phyloP scores from a whole-genome alignment of 2,329 filamentous ascomycete genomes.

The Claviceps sp. region DNA sequence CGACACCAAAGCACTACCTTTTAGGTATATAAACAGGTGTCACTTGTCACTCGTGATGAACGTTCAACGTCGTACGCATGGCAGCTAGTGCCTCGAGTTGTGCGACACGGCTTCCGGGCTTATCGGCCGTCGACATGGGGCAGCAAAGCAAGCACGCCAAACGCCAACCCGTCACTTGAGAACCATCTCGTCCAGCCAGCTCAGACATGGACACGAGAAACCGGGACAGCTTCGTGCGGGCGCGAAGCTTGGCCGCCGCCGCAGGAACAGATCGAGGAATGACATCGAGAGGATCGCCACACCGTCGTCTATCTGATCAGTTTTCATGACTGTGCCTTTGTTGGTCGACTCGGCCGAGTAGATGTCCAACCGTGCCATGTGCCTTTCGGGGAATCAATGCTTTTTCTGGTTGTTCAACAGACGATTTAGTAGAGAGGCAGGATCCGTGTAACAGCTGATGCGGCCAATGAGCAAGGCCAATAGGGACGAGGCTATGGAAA shows the following conservation, averaged over 20 bases:
- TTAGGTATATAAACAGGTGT: no score
- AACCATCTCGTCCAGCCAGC: not conserved
- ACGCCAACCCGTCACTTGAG: not conserved
- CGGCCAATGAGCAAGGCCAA: no score
- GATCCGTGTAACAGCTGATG: not conserved
- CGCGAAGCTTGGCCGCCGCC: not conserved
- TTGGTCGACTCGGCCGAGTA: no score
- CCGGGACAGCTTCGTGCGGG: not conserved
- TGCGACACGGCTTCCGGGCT: not conserved
- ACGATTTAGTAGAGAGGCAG: not conserved
- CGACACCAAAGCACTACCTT: not conserved
- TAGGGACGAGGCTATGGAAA: not conserved
- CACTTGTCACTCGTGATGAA: not conserved
- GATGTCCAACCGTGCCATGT: no score
- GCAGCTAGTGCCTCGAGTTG: not conserved
- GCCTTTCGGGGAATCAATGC: no score
- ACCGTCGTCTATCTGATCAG: no score
- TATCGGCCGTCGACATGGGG: constrained; percentile 1
- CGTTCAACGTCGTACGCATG: not conserved
- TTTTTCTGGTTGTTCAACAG: not conserved
- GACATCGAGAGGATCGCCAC: not conserved
- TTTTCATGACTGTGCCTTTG: no score
- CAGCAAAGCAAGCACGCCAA: not conserved
- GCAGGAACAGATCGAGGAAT: not conserved
- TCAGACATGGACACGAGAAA: not conserved